Evolutionary conservation across 306 rosid species (phyloP), one percentile per base, ranked within the genome.

Genomic region (Mucuna pruriens): DNA sequence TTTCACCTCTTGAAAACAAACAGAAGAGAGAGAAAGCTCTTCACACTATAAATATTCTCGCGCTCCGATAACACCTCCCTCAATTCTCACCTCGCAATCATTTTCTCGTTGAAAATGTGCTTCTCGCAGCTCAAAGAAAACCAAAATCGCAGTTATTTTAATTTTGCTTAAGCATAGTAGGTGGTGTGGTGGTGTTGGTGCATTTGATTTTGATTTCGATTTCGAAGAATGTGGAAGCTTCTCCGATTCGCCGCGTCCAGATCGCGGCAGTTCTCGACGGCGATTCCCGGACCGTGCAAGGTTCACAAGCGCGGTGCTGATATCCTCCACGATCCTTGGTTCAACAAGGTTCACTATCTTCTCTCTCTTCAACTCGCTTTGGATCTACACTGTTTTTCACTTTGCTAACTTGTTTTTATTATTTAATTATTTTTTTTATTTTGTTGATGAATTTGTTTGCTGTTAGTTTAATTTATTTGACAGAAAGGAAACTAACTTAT

Each of bases 241-340:
- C 80, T 74, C 7, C 90, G 94, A 84, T 78, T 94, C 39, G 91
- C 92, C 54, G 91, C 89, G 38, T 68, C 92, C 88, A 85, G 90
- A 80, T 88, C 92, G 12, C 83, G 94, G 87, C 70, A 81, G 49
- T 80, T 90, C 75, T 88, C 97, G 70, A 78, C 97, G 75, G 97
- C 81, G 75, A 93, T 89, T 87, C 94, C 96, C 42, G 92, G 91
- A 17, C 98, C 98, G 3, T 90, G 94, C 83, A 90, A 91, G 74
- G 91, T 94, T 25, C 98, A 89, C 60, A 94, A 94, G 87, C 98
- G 98, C 49, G 98, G 98, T 38, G 87, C 98, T 81, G 98, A 94
- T 83, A 94, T 94, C 82, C 98, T 94, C 42, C 98, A 94, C 45
- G 98, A 94, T 87, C 98, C 98, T 5, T 94, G 97, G 98, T 91